A percentile compares a stretch with the other conserved stretches of the same genome.
These are phyloP conservation scores for Phaeotremella fagi DNA, from an alignment of 768 basidiomycete species.

Conservation along the genomic window DNA sequence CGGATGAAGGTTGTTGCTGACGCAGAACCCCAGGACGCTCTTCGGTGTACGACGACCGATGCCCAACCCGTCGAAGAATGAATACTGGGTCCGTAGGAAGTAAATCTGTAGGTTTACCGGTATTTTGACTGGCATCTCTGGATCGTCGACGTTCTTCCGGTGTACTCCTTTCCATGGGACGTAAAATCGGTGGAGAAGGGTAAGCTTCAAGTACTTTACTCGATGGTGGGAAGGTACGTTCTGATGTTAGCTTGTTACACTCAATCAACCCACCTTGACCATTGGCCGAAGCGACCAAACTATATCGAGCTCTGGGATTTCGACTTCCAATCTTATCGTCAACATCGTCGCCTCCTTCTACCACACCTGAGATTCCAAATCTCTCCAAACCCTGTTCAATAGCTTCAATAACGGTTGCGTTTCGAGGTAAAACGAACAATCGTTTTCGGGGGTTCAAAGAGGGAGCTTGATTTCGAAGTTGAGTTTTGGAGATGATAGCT, in stretches of 20 bases:
- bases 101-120: conserved; percentile 70
- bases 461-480: conserved; percentile 59
- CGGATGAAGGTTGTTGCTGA: conserved; percentile 8
- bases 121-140: conserved; percentile 67
- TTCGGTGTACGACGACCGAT: conserved; percentile 53
- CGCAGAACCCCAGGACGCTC: conserved; percentile 11
- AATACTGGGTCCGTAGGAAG: conserved; percentile 80
- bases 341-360: conserved; percentile 95
- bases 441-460: conserved; percentile 10
- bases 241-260: conserved; percentile 50
- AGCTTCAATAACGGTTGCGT: conserved; percentile 92
- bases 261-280: conserved; percentile 60
- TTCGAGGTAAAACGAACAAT: conserved; percentile 87
- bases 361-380: conserved; percentile 94
- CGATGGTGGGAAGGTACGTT: conserved; percentile 71
- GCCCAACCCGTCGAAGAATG: conserved; percentile 73
- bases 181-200: conserved; percentile 66
- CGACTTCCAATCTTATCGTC: conserved; percentile 86
- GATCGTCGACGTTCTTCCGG: conserved; percentile 75
- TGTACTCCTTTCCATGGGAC: conserved; percentile 59
- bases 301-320: conserved; percentile 73
- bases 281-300: conserved; percentile 58
- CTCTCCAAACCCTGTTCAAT: conserved; percentile 86
- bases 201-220: conserved; percentile 82
- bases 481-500: conserved; percentile 82